phyloP scores from a whole-genome alignment of 176 grass and related monocot species.

The Chloris gayana region DNA sequence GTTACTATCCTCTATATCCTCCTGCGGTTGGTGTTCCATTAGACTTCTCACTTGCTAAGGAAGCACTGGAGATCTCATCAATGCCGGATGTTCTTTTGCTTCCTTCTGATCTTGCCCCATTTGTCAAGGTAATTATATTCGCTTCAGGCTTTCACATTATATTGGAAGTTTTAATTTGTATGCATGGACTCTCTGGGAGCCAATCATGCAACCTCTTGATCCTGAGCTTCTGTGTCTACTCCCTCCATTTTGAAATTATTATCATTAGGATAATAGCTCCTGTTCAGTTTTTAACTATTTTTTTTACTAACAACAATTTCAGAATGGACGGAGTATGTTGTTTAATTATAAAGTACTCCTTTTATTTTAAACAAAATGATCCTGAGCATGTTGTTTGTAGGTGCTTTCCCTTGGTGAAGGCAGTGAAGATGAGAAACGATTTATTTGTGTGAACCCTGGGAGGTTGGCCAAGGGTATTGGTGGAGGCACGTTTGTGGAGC shows the following conservation, averaged over 20 bases:
- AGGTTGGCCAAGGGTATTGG: slow-evolving; percentile 92
- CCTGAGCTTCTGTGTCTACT: neutral
- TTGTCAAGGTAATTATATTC: slow-evolving; percentile 75
- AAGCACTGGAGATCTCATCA: slow-evolving; percentile 67
- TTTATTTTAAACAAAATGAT: slow-evolving; percentile 31
- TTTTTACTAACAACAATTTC: no score
- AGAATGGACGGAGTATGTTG: neutral
- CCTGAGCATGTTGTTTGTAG: slow-evolving; percentile 41
- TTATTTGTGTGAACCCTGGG: slow-evolving; percentile 84
- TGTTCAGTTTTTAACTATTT: no score
- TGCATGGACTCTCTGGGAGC: slow-evolving; percentile 1
- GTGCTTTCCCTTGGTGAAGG: slow-evolving; percentile 58
- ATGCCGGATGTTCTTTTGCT: slow-evolving; percentile 82
- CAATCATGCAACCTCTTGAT: neutral
- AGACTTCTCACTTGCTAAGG: slow-evolving; percentile 78
- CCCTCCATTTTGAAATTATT: no score
- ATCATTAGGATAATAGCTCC: no score
- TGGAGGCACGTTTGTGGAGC: slow-evolving; percentile 85
- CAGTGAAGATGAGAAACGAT: slow-evolving; percentile 35
- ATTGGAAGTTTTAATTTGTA: slow-evolving; percentile 16
- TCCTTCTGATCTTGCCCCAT: slow-evolving; percentile 92
- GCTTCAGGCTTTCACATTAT: neutral
- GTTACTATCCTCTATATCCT: slow-evolving; percentile 89
- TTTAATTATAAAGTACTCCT: slow-evolving; percentile 16
- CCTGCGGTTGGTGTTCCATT: slow-evolving; percentile 75